These are phyloP conservation scores for Flaveria brownii DNA, from an alignment of 129 eudicot species.

Conservation along the genomic window DNA sequence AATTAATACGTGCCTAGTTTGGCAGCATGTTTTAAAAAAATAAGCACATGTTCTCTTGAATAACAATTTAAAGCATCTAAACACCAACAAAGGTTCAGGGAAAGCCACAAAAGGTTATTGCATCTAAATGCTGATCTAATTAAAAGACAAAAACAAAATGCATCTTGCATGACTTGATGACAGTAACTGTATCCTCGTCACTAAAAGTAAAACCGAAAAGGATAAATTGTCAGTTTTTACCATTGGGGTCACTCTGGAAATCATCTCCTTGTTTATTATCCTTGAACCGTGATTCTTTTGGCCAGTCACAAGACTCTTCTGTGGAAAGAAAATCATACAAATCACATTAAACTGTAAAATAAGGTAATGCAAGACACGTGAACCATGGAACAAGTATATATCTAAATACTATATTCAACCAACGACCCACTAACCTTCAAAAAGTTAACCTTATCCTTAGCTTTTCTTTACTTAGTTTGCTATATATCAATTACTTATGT, in stretches of 20 bases:
- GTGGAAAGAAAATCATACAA: neutral
- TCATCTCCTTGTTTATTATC: constrained; percentile 40
- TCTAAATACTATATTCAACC: no score
- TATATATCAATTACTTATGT: neutral
- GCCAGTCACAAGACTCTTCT: constrained; percentile 37
- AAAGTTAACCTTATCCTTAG: no score
- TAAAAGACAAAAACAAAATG: neutral
- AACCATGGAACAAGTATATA: neutral
- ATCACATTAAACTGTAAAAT: neutral
- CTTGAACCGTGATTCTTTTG: constrained; percentile 42
- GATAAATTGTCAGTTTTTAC: constrained; percentile 27
- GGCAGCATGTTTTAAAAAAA: neutral
- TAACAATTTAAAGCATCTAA: constrained; percentile 10
- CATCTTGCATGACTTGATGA: neutral
- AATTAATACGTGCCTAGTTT: neutral
- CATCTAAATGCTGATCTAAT: neutral
- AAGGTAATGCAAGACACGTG: neutral
- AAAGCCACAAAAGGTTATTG: constrained; percentile 27
- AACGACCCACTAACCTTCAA: no score
- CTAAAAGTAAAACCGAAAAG: constrained; percentile 17
- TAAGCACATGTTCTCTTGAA: neutral
- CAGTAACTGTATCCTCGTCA: neutral
- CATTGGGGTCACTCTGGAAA: constrained; percentile 35
- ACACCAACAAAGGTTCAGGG: constrained; percentile 18
- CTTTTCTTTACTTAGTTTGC: no score